These are phyloP conservation scores for Powellomyces hirtus DNA, from an alignment of 192 early-diverging fungal species.

Conservation along the genomic window DNA sequence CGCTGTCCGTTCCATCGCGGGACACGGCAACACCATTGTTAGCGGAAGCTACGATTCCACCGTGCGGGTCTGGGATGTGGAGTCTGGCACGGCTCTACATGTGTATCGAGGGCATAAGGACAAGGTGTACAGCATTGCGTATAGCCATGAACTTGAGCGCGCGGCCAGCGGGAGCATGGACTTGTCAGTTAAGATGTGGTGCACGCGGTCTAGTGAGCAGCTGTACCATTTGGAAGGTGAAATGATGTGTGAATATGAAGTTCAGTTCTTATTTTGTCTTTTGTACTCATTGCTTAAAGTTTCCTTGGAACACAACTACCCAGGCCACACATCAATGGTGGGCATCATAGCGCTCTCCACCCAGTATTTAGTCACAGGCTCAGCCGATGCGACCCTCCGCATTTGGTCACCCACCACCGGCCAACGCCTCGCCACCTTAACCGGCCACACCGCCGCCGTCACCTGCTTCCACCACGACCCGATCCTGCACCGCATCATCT, in stretches of 20 bases:
- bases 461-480: neutral
- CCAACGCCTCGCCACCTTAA: neutral
- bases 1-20: neutral
- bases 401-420: neutral
- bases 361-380: neutral
- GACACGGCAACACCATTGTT: neutral
- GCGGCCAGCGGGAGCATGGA: slow-evolving; percentile 8
- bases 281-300: neutral
- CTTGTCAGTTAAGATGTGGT: neutral
- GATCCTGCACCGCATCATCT: neutral
- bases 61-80: neutral
- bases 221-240: neutral
- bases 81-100: neutral
- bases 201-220: neutral
- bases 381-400: neutral
- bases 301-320: neutral
- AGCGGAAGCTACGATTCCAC: neutral
- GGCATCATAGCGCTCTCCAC: neutral
- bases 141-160: neutral
- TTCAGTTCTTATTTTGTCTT: too few relatives aligned
- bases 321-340: neutral
- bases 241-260: neutral
- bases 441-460: neutral
- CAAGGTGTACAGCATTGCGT: neutral
- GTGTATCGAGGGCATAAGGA: neutral